phyloP scores from a whole-genome alignment of 129 eudicot genomes.

The Lonicera japonica region DNA sequence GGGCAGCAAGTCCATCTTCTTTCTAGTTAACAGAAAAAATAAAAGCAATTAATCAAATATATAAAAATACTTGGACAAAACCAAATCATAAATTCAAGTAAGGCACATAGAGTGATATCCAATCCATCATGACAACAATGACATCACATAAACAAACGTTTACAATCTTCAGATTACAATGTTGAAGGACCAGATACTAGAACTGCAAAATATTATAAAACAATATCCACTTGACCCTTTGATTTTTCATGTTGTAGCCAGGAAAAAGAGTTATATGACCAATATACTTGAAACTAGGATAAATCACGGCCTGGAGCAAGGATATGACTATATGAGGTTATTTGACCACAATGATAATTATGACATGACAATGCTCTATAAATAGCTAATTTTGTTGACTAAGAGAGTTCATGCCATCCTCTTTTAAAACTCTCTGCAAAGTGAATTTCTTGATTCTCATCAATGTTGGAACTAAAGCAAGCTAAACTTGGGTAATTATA shows the following conservation, averaged over 20 bases:
- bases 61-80: neutral
- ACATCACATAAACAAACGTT: neutral
- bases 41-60: neutral
- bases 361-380: neutral
- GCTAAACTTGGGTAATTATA: neutral
- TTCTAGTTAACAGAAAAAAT: conserved; percentile 35
- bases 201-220: neutral
- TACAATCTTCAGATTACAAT: neutral
- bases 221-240: neutral
- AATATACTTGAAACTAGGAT: neutral
- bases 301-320: neutral
- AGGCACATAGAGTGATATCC: neutral
- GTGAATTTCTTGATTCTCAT: neutral
- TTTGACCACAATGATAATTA: neutral
- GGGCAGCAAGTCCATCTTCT: conserved; percentile 31
- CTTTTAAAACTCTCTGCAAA: neutral
- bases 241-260: neutral
- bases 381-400: neutral
- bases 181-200: neutral
- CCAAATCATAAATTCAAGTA: neutral
- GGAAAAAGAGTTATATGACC: neutral
- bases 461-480: neutral
- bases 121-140: neutral
- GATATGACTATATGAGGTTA: neutral
- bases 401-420: neutral